Evolutionary conservation across 2,329 filamentous ascomycete genomes (phyloP), one percentile per base, ranked within the genome.

Genomic region (Cercospora zeae-maydis): DNA sequence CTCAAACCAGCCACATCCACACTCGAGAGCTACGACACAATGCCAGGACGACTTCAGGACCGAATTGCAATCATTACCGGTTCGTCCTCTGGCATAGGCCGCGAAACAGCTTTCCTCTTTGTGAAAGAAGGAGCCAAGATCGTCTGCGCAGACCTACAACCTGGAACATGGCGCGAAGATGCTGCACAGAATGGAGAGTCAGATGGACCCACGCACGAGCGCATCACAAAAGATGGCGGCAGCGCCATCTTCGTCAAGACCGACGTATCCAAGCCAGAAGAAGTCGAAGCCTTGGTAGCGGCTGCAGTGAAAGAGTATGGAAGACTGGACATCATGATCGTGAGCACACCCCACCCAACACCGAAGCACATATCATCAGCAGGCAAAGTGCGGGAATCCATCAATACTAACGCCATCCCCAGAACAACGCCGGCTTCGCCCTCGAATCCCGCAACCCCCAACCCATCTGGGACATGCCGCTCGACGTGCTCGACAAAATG

Each of bases 401-500:
- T 70, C 3, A 3, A 27, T 27, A 2, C 45, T 49, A 2, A 51
- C 10, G 3, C 14, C 4, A 10, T 8, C 45, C 6, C 24, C 39
- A 75, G 10, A 77, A 77, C 64, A 77, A 76, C 53, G 76, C 76
- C 27, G 75, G 74, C 21, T 73, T 76, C 42, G 71, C 66, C 14
- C 64, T 73, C n/a, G 75, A 77, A 65, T 67, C 66, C 10, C 59
- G 63, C 2, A 63, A 58, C 1, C 72, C 74, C 0, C 66, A 67
- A 1, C 74, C 75, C 0, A 73, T 85, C 5, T 84, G 85, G 73
- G 69, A 81, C 57, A 78, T 78, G 3, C 66, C 74, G 0, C 80
- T 83, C 37, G 72, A 75, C 0, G 75, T 73, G 0, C 86, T 79
- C 75, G 80, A 86, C 45, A 68, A 66, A 45, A 75, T 74, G 1